Percentiles rank a stretch among this genome's conserved stretches.
Evolutionary conservation across 2,329 filamentous ascomycete species (phyloP).

Genomic region (Leptodontidium sp.): DNA sequence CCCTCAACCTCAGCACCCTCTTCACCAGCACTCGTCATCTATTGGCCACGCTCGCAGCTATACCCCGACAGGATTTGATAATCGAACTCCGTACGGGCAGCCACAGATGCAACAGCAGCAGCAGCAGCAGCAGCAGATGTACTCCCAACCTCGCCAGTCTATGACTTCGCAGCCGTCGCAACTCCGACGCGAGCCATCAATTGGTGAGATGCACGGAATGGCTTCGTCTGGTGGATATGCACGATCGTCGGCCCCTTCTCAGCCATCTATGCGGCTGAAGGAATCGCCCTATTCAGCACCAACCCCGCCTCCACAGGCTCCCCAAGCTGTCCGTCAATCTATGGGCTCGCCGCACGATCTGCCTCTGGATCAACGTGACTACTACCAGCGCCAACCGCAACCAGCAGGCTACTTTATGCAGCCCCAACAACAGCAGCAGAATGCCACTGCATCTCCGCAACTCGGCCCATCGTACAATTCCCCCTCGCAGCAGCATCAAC

Average conservation of each 20-base stretch:
- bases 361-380: conserved; percentile 44
- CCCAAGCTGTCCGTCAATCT: conserved; percentile 37
- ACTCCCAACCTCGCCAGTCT: conserved; percentile 43
- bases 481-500: conserved; percentile 38
- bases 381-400: conserved; percentile 43
- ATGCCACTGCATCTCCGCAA: conserved; percentile 40
- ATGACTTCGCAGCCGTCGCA: conserved; percentile 39
- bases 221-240: conserved; percentile 39
- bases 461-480: conserved; percentile 41
- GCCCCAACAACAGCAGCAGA: conserved; percentile 42
- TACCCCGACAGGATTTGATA: conserved; percentile 43
- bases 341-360: conserved; percentile 43
- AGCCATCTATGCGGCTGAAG: conserved; percentile 43
- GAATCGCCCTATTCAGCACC: conserved; percentile 46
- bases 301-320: conserved; percentile 39
- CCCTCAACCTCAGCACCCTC: conserved; percentile 51
- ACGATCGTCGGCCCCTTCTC: conserved; percentile 38
- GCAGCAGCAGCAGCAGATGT: conserved; percentile 43
- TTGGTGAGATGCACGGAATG: conserved; percentile 42
- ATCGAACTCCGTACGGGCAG: conserved; percentile 51
- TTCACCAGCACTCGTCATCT: conserved; percentile 58
- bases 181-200: conserved; percentile 43
- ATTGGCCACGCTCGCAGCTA: conserved; percentile 44
- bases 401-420: conserved; percentile 40
- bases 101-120: conserved; percentile 45